Percentiles rank a stretch among this genome's conserved stretches.
phyloP scores from a whole-genome alignment of 192 early-diverging fungal species.

The Coemansia brasiliensis region DNA sequence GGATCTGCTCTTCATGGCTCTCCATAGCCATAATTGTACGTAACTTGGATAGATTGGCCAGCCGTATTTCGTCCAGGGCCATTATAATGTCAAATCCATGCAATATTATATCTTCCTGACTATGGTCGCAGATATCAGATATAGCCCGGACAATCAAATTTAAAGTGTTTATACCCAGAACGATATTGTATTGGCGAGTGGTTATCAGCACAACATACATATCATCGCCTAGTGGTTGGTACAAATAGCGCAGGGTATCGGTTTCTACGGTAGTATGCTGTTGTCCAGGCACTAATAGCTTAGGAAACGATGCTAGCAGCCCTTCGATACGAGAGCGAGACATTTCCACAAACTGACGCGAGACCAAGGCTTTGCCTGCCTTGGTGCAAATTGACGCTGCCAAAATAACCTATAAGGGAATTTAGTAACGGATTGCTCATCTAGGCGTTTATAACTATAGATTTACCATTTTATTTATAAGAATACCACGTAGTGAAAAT shows the following conservation, averaged over 20 bases:
- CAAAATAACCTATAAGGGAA: constrained; percentile 76
- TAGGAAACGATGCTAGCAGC: constrained; percentile 93
- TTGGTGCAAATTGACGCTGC: constrained; percentile 91
- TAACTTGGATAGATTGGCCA: constrained; percentile 87
- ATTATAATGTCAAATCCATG: constrained; percentile 87
- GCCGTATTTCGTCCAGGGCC: constrained; percentile 96
- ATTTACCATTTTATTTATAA: too few species aligned
- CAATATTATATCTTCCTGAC: constrained; percentile 79
- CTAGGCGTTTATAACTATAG: too few species aligned
- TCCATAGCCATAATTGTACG: constrained; percentile 96
- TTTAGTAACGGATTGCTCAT: constrained; percentile 8
- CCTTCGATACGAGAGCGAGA: constrained; percentile 95
- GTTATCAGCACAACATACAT: constrained; percentile 96
- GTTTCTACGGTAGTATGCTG: constrained; percentile 98
- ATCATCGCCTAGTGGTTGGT: constrained; percentile 92
- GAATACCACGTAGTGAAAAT: too few species aligned
- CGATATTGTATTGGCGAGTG: constrained; percentile 93
- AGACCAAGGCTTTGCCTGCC: constrained; percentile 86
- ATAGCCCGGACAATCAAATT: constrained; percentile 92
- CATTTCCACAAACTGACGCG: constrained; percentile 98
- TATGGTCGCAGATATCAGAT: constrained; percentile 82
- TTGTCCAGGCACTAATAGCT: constrained; percentile 82
- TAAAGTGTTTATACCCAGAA: constrained; percentile 97
- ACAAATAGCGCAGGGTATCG: constrained; percentile 95
- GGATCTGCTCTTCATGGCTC: constrained; percentile 95